Evolutionary conservation across 305 asterid species (phyloP).

Genomic region (Stenogyne calaminthoides): DNA sequence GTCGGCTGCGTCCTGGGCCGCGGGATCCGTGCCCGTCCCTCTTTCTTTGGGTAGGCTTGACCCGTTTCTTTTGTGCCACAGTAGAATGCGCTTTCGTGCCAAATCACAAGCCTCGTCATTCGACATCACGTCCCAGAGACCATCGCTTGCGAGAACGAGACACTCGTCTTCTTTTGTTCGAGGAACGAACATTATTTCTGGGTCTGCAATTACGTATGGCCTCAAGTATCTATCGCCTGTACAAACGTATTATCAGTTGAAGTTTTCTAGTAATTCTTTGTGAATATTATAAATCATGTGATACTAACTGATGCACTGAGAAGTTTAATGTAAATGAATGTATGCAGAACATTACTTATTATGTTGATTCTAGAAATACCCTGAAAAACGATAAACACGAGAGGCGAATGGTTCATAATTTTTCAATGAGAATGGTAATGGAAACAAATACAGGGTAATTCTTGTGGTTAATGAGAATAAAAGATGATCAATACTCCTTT

Average conservation of each 20-base stretch:
- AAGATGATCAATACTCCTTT: no score
- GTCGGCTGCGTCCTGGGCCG: slow-evolving; percentile 86
- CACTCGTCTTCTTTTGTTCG: slow-evolving; percentile 85
- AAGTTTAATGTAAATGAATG: no score
- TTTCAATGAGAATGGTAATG: no score
- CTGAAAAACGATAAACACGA: background rate
- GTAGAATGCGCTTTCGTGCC: slow-evolving; percentile 65
- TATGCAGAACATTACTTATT: background rate
- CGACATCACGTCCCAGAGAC: slow-evolving; percentile 87
- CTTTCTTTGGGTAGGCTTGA: slow-evolving; percentile 38
- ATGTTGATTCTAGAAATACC: background rate
- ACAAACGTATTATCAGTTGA: background rate
- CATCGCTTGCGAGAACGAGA: slow-evolving; percentile 78
- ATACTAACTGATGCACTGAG: background rate
- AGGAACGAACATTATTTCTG: slow-evolving; percentile 62
- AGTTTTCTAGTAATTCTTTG: background rate
- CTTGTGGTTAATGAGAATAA: no score
- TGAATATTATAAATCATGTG: background rate
- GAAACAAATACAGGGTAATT: no score
- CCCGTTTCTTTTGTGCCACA: slow-evolving; percentile 83
- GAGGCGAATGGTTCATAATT: no score
- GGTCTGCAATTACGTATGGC: slow-evolving; percentile 77
- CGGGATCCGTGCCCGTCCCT: slow-evolving; percentile 57
- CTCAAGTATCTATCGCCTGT: slow-evolving; percentile 85
- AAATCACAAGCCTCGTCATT: slow-evolving; percentile 83